Conservation (phyloP, 345 rosid species). For the Reutealis trisperma region DNA sequence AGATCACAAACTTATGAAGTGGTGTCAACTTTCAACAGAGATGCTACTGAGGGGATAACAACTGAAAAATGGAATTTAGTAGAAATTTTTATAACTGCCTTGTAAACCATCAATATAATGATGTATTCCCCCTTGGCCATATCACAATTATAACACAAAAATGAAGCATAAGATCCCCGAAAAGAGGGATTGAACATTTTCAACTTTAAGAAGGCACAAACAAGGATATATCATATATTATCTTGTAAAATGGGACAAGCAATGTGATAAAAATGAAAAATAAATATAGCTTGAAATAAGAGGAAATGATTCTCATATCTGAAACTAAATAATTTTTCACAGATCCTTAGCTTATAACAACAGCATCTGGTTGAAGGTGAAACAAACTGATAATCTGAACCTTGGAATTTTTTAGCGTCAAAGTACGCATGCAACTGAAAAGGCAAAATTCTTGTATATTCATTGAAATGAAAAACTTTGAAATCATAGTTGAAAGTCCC, state of each 20-base stretch:
- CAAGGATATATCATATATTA: background rate
- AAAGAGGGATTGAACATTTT: background rate
- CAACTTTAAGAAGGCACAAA: background rate
- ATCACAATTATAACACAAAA: background rate
- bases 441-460: background rate
- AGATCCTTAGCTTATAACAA: background rate
- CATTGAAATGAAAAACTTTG: background rate
- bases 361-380: background rate
- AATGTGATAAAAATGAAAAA: background rate
- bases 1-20: background rate
- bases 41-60: background rate
- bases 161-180: background rate
- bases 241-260: background rate
- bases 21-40: background rate
- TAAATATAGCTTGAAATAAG: background rate
- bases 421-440: background rate
- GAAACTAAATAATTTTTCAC: background rate
- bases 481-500: background rate
- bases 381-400: background rate
- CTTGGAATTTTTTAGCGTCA: too few species aligned
- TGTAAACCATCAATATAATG: background rate
- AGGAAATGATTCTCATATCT: background rate
- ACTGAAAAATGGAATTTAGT: background rate
- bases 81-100: background rate
- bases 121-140: background rate